phyloP scores from a whole-genome alignment of 495 filamentous ascomycete species.

The Lentithecium fluviatile region DNA sequence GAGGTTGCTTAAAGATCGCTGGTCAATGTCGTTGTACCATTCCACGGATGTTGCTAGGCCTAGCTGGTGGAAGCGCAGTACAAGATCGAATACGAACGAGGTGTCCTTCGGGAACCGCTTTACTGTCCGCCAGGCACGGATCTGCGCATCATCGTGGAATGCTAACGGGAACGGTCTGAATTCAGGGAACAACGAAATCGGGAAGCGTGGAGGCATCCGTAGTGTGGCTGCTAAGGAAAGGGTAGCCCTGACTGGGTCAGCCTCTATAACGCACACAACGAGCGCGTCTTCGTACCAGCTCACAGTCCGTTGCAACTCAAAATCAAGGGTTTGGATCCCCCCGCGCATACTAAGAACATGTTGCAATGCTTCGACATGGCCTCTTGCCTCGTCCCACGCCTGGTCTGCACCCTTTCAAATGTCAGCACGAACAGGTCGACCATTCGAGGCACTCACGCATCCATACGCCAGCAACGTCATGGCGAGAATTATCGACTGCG shows the following conservation, averaged over 20 bases:
- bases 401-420: conserved; percentile 12
- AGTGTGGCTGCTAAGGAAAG: conserved; percentile 19
- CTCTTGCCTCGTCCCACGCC: conserved; percentile 25
- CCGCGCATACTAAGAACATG: conserved; percentile 20
- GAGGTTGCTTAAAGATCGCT: conserved; percentile 22
- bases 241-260: conserved; percentile 10
- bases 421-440: neutral
- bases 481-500: conserved; percentile 22
- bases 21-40: conserved; percentile 20
- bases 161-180: conserved; percentile 16
- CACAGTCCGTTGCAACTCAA: conserved; percentile 24
- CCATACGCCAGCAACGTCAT: conserved; percentile 25
- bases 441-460: conserved; percentile 19
- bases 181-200: conserved; percentile 6
- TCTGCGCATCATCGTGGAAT: conserved; percentile 27
- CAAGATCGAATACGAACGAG: conserved; percentile 28
- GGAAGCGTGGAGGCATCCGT: conserved; percentile 16
- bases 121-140: conserved; percentile 30
- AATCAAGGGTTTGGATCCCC: conserved; percentile 20
- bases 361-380: conserved; percentile 29
- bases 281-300: conserved; percentile 8
- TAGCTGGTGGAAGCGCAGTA: conserved; percentile 24
- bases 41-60: conserved; percentile 18
- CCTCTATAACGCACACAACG: neutral
- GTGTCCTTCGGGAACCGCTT: conserved; percentile 31